phyloP scores from a whole-genome alignment of 2,329 filamentous ascomycete species.

The Cadophora sp. region DNA sequence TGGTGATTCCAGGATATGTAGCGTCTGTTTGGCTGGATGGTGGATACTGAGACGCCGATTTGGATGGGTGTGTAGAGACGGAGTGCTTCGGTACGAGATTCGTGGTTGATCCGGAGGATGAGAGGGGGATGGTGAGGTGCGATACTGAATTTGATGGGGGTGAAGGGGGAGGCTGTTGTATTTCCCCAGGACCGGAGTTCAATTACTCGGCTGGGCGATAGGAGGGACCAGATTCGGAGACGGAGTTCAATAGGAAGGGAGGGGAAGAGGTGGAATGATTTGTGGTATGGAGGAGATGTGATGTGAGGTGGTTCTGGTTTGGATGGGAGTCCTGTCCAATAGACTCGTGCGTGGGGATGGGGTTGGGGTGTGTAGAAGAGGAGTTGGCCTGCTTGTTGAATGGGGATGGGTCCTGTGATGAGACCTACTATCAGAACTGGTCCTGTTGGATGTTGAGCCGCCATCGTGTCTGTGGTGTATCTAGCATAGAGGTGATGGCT shows the following conservation, averaged over 20 bases:
- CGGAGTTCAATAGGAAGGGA: slow-evolving; percentile 37
- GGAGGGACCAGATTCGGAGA: slow-evolving; percentile 37
- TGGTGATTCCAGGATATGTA: slow-evolving; percentile 34
- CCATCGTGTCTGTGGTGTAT: not conserved
- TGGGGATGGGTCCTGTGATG: not conserved
- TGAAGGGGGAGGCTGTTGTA: slow-evolving; percentile 5
- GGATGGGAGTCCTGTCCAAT: slow-evolving; percentile 19
- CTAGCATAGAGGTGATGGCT: no score
- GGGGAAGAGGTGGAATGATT: slow-evolving; percentile 33
- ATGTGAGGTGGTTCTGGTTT: not conserved
- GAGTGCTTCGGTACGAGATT: slow-evolving; percentile 35
- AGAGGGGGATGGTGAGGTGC: slow-evolving; percentile 27
- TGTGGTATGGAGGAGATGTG: not conserved
- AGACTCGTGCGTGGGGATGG: slow-evolving; percentile 19
- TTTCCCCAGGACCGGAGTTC: slow-evolving; percentile 39
- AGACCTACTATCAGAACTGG: not conserved
- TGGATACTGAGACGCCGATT: slow-evolving; percentile 29
- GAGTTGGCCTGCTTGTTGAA: slow-evolving; percentile 1
- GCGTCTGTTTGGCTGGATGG: not conserved
- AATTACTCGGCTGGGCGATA: slow-evolving; percentile 28
- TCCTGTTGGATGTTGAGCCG: not conserved
- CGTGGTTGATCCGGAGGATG: slow-evolving; percentile 33
- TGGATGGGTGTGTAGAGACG: slow-evolving; percentile 29
- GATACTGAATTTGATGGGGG: slow-evolving; percentile 32
- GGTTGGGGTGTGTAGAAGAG: slow-evolving; percentile 6